phyloP scores from a whole-genome alignment of 2,329 filamentous ascomycete species.

The Cordyceps farinosa region DNA sequence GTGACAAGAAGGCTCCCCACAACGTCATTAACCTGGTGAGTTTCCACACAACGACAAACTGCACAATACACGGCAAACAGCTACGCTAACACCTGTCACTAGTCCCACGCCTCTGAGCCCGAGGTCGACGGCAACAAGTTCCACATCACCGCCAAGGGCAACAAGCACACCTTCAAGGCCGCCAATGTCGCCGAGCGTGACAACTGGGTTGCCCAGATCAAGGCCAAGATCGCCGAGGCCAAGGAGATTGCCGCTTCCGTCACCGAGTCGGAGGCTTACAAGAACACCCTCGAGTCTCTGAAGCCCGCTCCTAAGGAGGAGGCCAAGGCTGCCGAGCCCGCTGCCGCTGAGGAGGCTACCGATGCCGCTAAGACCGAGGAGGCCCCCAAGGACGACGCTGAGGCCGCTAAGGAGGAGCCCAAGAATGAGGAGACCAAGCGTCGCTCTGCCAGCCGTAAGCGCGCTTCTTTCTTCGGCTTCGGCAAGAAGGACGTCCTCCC shows the following conservation, averaged over 20 bases:
- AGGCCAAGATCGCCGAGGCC: constrained; percentile 78
- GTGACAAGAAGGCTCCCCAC: constrained; percentile 76
- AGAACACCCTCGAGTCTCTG: constrained; percentile 72
- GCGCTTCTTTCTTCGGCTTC: constrained; percentile 61
- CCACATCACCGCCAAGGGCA: constrained; percentile 75
- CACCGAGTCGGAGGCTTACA: constrained; percentile 80
- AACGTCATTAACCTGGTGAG: constrained; percentile 84
- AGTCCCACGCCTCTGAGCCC: constrained; percentile 65
- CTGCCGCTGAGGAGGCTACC: constrained; percentile 44
- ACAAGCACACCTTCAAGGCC: constrained; percentile 95
- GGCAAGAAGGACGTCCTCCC: constrained; percentile 53
- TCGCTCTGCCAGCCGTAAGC: constrained; percentile 63
- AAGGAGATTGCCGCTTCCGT: constrained; percentile 74
- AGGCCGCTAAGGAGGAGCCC: constrained; percentile 42
- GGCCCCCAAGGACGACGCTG: constrained; percentile 32
- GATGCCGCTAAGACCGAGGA: constrained; percentile 51
- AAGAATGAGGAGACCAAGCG: constrained; percentile 59
- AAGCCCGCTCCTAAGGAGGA: constrained; percentile 47
- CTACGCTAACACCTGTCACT: constrained; percentile 27
- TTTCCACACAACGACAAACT: not conserved
- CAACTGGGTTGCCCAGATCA: constrained; percentile 84
- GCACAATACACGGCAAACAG: not conserved
- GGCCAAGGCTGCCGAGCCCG: constrained; percentile 25
- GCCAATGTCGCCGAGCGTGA: constrained; percentile 71
- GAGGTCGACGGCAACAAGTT: constrained; percentile 80